Evolutionary conservation across 768 basidiomycete genomes (phyloP), one percentile per base, ranked within the genome.

Genomic region (Podaxis pistillaris): DNA sequence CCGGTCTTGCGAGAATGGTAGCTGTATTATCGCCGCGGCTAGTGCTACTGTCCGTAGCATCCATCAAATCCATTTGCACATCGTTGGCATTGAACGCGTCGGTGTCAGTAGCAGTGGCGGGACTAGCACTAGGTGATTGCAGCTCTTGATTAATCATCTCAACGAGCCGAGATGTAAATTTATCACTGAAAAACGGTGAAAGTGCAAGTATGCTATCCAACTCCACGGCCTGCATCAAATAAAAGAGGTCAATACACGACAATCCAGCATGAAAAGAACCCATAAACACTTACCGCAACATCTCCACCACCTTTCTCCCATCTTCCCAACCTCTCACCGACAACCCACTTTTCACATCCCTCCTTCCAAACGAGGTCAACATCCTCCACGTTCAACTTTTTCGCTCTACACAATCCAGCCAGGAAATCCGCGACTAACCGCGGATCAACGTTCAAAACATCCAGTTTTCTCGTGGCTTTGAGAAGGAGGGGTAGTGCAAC

Each of bases 281-380:
- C 22, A 40, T 19, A 26, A 37, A 26, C 49, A 70, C 72, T 65
- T 62, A 86, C 85, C 37, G 76, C 75, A 46, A 80, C 77, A 8
- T 72, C 69, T 26, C 78, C 79, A 19, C 71, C 68, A n/a, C 67
- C 70, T 41, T 72, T 74, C 53, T 75, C 72, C 77, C 82, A 84
- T n/a, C 49, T 65, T 33, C 71, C 67, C 17, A 90, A 70, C 65
- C 77, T 73, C 46, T 67, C 41, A 24, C 55, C 73, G 47, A 79
- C 68, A 2, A 82, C 74, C 80, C 85, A 86, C 3, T 67, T 69
- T 69, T 85, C 84, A 11, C 90, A 65, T 55, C 76, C 80, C 56
- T 78, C 77, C 70, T 78, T 81, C 87, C 86, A 89, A 2, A 82
- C 82, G 22, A 83, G 64, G 70, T 90, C 87, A 36, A 83, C 80